phyloP scores from a whole-genome alignment of 1,284 basidiomycete genomes.

The Malassezia pachydermatis region DNA sequence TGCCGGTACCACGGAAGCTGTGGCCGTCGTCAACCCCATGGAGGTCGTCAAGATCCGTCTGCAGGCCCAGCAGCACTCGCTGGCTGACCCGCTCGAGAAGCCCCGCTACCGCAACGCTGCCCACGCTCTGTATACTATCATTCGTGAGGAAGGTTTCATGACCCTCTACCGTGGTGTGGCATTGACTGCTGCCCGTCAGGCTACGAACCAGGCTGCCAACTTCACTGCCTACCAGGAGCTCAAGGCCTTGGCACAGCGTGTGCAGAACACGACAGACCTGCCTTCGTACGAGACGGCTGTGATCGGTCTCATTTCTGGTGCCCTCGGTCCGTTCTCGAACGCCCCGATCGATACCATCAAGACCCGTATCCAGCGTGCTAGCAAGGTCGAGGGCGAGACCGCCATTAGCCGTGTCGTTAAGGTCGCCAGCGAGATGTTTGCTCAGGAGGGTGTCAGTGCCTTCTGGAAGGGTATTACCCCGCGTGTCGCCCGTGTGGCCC shows the following conservation, averaged over 20 bases:
- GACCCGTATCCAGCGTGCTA: conserved; percentile 70
- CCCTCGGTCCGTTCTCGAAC: conserved; percentile 90
- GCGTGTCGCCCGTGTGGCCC: conserved; percentile 86
- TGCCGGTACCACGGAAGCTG: conserved; percentile 80
- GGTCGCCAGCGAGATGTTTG: conserved; percentile 75
- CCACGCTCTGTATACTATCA: conserved; percentile 88
- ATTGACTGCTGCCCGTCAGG: conserved; percentile 86
- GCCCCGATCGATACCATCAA: conserved; percentile 97
- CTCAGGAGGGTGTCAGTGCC: conserved; percentile 71
- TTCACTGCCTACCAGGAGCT: conserved; percentile 97
- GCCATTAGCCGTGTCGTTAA: conserved; percentile 62
- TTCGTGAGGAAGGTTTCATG: conserved; percentile 77
- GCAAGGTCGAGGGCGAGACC: conserved; percentile 64
- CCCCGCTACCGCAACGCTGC: conserved; percentile 93
- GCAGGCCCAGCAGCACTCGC: conserved; percentile 93
- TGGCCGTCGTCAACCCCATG: conserved; percentile 93
- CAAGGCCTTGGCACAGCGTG: conserved; percentile 65
- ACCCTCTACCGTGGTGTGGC: conserved; percentile 83
- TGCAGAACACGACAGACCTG: conserved; percentile 57
- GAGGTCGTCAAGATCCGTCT: conserved; percentile 98
- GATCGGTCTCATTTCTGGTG: conserved; percentile 88
- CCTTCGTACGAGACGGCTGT: conserved; percentile 80
- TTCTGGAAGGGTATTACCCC: conserved; percentile 85
- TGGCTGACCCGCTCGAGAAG: conserved; percentile 86
- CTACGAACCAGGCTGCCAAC: conserved; percentile 97